Evolutionary conservation across 2,329 filamentous ascomycete genomes (phyloP), one percentile per base, ranked within the genome.

Genomic region (Colletotrichum sp.): DNA sequence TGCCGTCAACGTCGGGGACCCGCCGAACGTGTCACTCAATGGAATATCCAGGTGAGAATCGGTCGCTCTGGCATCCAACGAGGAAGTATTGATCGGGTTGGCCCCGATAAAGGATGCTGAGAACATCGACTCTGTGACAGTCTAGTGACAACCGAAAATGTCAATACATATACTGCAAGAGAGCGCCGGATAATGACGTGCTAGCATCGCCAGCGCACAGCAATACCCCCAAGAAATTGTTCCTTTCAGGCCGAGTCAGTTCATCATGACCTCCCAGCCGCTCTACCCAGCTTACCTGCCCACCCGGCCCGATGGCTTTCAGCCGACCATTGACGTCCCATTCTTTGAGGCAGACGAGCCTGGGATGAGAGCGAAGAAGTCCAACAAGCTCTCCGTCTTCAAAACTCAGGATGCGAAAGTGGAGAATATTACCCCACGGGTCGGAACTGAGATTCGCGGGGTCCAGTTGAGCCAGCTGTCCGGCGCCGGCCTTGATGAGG

Each of bases 241-340:
- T 6, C 7, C 16, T 28, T 28, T 7, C 7, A 28, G 55, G 9
- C n/a, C 52, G 32, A 68, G 57, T 49, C 68, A 68, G 57, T 32
- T 30, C 75, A 71, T 21, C 63, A 80, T 81, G 79, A 34, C 80
- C 72, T 79, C 82, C 2, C 76, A 78, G 13, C 83, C 83, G 8
- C 60, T 83, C 8, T 84, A 84, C 72, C 81, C 83, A 52, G 79
- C 79, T 8, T 84, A 84, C 59, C 77, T 84, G 10, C 83, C 83
- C 30, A 84, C 81, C 32, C 79, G 83, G 64, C 79, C 81, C 0
- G 82, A 83, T n/a, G 83, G 83, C 3, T 84, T 79, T 39, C 71
- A 64, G 9, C 76, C 79, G 0, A 80, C 81, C 4, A 67, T 79
- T 9, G 71, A 72, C 7, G 70, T 83, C 2, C 79, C 82, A 59